Base-by-base conservation (phyloP, 1,139 yeast species). In the Scheffersomyces titani region DNA sequence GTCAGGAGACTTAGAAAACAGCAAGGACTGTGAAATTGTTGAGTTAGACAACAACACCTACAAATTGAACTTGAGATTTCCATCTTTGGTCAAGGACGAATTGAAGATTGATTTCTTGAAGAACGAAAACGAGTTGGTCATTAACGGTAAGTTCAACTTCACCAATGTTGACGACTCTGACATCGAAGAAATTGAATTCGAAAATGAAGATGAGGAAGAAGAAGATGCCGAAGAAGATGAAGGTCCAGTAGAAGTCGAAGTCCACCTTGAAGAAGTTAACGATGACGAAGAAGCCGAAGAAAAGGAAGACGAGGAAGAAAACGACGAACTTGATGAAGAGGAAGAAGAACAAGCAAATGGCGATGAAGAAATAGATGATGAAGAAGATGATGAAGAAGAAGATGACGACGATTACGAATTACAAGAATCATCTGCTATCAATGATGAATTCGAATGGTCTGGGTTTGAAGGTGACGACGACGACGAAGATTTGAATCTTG, bases 11-110 rank as follows among this genome's bases (percentile, higher is more conserved):
- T 75, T 80, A 63, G 76, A 72, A 58, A 70, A 77, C 65, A 76
- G 81, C 54, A 79, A 77, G 61, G 84, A 80, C 65, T 79, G 81
- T 65, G 82, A 79, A 65, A 73, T 80, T 63, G 67, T 71, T 50
- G 76, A 79, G 61, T 63, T 75, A 36, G 77, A 78, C 58, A 80
- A 77, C 50, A 69, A 74, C 58, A 74, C 75, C 21, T 80, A 78
- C 68, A 77, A 76, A 63, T 74, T 80, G 63, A 73, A 69, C 60
- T 70, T 80, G 58, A 74, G 83, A 66, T 76, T 80, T 56, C 83
- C 83, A 44, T 75, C 82, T 18, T 67, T 80, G 55, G 73, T 75
- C 53, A 75, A 74, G 65, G 82, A 79, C 52, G 82, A 77, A 62
- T 70, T 78, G 59, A 76, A 76, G 57, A 70, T 80, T 56, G 76